These are phyloP conservation scores for Cladobotryum mycophilum DNA, from an alignment of 2,329 filamentous ascomycete genomes.

Conservation along the genomic window DNA sequence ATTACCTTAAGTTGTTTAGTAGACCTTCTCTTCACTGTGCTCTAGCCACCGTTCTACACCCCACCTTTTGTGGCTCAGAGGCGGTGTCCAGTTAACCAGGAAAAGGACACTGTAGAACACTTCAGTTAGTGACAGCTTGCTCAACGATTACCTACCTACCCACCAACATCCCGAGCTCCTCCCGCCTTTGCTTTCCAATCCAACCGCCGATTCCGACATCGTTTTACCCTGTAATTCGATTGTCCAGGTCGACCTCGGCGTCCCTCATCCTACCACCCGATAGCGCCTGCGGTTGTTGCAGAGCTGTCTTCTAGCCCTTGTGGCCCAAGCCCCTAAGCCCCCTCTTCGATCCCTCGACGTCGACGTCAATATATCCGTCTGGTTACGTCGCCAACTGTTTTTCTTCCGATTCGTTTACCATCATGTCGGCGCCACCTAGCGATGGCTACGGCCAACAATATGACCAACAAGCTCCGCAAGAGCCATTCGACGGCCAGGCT, in stretches of 20 bases:
- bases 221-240: background rate
- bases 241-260: conserved; percentile 4
- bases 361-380: conserved; percentile 8
- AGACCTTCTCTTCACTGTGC: background rate
- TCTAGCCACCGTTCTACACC: conserved; percentile 8
- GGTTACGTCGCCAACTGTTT: conserved; percentile 18
- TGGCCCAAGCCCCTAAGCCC: background rate
- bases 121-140: conserved; percentile 8
- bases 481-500: conserved; percentile 27
- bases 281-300: conserved; percentile 11
- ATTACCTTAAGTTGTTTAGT: background rate
- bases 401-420: conserved; percentile 22
- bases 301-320: conserved; percentile 4
- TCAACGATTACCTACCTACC: background rate
- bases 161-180: conserved; percentile 7
- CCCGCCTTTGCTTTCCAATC: conserved; percentile 8
- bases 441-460: conserved; percentile 49
- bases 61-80: conserved; percentile 8
- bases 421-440: conserved; percentile 53
- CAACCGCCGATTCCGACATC: conserved; percentile 9
- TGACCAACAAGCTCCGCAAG: conserved; percentile 38
- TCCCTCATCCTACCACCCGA: background rate
- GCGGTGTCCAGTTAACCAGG: conserved; percentile 11
- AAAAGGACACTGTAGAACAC: conserved; percentile 11
- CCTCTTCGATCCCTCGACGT: conserved; percentile 3